These are phyloP conservation scores for Blastocystis sp. DNA, from an alignment of 352 stramenopile species.

Conservation along the genomic window DNA sequence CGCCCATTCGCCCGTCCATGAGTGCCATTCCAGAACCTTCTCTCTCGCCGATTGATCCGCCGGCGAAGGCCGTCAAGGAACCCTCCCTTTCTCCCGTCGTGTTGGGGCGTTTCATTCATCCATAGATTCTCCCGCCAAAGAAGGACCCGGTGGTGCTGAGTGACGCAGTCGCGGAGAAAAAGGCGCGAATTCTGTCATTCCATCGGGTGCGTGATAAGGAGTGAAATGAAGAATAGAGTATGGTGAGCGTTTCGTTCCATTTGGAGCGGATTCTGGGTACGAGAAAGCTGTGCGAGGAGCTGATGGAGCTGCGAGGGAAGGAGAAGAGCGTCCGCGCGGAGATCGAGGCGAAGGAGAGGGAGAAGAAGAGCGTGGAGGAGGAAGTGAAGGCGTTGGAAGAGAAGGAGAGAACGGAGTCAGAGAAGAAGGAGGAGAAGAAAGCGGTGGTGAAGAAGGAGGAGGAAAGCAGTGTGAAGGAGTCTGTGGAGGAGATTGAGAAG, in stretches of 20 bases:
- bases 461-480: not conserved
- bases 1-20: not conserved
- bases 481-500: not conserved
- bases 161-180: not conserved
- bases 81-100: not conserved
- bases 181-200: not conserved
- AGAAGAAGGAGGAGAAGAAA: not conserved
- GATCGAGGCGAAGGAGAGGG: not conserved
- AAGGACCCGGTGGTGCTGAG: not conserved
- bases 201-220: not conserved
- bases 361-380: conserved; percentile 3
- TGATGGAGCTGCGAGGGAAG: not conserved
- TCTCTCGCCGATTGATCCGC: not conserved
- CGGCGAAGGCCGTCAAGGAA: not conserved
- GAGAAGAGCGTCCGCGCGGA: not conserved
- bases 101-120: not conserved
- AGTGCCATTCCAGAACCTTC: not conserved
- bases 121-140: not conserved
- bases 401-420: not conserved
- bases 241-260: not conserved
- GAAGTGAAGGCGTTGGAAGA: not conserved
- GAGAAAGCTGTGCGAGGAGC: not conserved
- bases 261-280: not conserved
- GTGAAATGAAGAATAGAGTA: not conserved
- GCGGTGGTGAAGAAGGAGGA: not conserved